Conservation (phyloP, 768 basidiomycete species). For the Rhodotorula diobovata region DNA sequence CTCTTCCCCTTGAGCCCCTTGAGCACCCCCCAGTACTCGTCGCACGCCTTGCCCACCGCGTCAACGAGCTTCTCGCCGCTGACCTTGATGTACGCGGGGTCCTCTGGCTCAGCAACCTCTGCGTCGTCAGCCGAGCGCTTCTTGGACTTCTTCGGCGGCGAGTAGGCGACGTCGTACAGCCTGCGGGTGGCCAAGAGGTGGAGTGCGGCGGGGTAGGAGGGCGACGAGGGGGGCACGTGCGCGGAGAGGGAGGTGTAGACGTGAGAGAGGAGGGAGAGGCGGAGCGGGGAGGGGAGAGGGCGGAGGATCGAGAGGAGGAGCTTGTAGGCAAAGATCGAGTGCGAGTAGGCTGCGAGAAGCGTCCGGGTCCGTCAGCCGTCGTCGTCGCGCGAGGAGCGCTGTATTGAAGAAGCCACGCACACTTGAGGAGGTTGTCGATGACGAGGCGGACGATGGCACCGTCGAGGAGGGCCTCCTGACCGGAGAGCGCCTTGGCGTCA, state of each 20-base stretch:
- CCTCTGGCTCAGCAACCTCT: conserved; percentile 50
- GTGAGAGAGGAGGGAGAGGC: conserved; percentile 51
- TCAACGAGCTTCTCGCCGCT: conserved; percentile 58
- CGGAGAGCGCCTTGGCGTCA: conserved; percentile 52
- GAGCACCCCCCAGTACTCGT: conserved; percentile 52
- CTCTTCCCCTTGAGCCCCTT: conserved; percentile 6
- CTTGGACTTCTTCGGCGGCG: conserved; percentile 23
- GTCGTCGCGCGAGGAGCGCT: too few relatives aligned
- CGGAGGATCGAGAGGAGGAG: conserved; percentile 51
- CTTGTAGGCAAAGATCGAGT: conserved; percentile 46
- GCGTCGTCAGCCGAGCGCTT: conserved; percentile 47
- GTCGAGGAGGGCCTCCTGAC: conserved; percentile 64
- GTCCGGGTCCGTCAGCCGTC: too few relatives aligned
- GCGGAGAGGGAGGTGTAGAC: conserved; percentile 52
- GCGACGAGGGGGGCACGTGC: conserved; percentile 18
- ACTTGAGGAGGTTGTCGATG: conserved; percentile 68
- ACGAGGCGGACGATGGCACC: conserved; percentile 76
- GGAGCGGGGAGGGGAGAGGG: conserved; percentile 50
- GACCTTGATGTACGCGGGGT: conserved; percentile 48
- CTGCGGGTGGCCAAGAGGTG: conserved; percentile 30
- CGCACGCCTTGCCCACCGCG: conserved; percentile 54
- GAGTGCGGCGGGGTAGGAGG: conserved; percentile 26
- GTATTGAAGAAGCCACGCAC: conserved; percentile 51
- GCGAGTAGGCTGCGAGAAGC: conserved; percentile 21
- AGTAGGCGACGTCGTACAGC: conserved; percentile 33